Percentiles rank a stretch among this genome's conserved stretches.
phyloP scores from a whole-genome alignment of 768 basidiomycete genomes.

The Pleurotus pulmonarius region DNA sequence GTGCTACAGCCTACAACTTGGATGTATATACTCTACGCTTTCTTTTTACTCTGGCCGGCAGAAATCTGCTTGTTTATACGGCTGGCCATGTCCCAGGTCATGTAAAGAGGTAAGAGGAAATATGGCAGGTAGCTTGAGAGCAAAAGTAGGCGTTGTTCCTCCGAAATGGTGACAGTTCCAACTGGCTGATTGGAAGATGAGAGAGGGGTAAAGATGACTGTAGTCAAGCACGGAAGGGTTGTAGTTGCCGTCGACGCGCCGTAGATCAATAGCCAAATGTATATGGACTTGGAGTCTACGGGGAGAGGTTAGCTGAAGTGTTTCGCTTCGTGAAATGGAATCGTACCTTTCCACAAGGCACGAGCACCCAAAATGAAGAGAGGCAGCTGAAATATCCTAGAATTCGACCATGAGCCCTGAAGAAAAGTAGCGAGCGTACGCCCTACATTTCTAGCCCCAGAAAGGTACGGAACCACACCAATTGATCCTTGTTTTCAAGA shows the following conservation, averaged over 20 bases:
- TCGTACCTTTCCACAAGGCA: conserved; percentile 54
- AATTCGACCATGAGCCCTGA: not conserved
- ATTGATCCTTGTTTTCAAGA: conserved; percentile 25
- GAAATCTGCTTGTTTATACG: conserved; percentile 30
- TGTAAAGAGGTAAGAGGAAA: conserved; percentile 64
- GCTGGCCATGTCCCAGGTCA: conserved; percentile 69
- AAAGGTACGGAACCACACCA: conserved; percentile 67
- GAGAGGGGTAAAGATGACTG: conserved; percentile 51
- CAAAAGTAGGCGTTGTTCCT: conserved; percentile 51
- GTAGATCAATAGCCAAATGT: conserved; percentile 66
- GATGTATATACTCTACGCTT: conserved; percentile 6
- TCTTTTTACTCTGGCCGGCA: conserved; percentile 21
- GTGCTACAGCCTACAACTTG: too few species aligned
- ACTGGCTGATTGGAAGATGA: conserved; percentile 24
- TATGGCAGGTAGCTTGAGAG: conserved; percentile 75
- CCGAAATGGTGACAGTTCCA: conserved; percentile 36
- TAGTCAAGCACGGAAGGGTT: conserved; percentile 64
- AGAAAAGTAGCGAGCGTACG: not conserved
- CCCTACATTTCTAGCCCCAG: conserved; percentile 58
- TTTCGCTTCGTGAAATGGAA: not conserved
- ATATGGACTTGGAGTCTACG: conserved; percentile 48
- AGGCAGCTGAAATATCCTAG: conserved; percentile 70
- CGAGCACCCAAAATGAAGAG: conserved; percentile 68
- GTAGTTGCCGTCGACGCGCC: conserved; percentile 78
- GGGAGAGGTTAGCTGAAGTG: not conserved